Evolutionary conservation across 139 green algal genomes (phyloP).

Genomic region (Trebouxia sp.): DNA sequence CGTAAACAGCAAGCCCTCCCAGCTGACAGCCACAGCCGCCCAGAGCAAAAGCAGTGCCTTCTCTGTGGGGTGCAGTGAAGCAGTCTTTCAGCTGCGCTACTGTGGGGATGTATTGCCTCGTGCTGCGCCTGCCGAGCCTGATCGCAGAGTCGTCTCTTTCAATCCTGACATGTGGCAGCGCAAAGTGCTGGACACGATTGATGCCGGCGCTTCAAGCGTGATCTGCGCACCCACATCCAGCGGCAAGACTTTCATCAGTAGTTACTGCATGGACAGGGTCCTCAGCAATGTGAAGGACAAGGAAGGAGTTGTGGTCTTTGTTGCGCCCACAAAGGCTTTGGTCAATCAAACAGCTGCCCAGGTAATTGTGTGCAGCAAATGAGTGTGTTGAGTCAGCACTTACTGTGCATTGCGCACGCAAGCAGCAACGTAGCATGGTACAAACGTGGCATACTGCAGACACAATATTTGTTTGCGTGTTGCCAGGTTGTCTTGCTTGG

Average conservation of each 20-base stretch:
- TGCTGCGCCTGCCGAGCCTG: not conserved
- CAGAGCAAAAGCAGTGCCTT: not conserved
- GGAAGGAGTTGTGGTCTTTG: constrained; percentile 44
- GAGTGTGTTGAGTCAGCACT: too few species aligned
- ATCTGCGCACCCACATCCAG: constrained; percentile 53
- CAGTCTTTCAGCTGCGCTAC: constrained; percentile 33
- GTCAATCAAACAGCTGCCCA: constrained; percentile 55
- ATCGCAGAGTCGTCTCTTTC: constrained; percentile 38
- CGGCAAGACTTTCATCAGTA: constrained; percentile 65
- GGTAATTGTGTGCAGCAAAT: constrained; percentile 3
- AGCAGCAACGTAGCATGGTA: too few species aligned
- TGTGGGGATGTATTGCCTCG: constrained; percentile 41
- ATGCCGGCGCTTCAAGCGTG: constrained; percentile 38
- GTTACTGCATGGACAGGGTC: constrained; percentile 52
- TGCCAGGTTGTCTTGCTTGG: too few species aligned
- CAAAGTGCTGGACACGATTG: constrained; percentile 50
- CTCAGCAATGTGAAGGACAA: not conserved
- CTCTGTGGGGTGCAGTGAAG: constrained; percentile 17
- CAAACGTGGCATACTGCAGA: too few species aligned
- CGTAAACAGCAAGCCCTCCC: not conserved
- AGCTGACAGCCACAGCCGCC: constrained; percentile 9
- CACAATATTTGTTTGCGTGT: too few species aligned
- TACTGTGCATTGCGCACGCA: too few species aligned
- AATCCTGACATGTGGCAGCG: constrained; percentile 44
- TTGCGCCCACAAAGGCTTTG: constrained; percentile 60